phyloP scores from a whole-genome alignment of 1,284 basidiomycete genomes.

The Exobasidium cylindrosporum region DNA sequence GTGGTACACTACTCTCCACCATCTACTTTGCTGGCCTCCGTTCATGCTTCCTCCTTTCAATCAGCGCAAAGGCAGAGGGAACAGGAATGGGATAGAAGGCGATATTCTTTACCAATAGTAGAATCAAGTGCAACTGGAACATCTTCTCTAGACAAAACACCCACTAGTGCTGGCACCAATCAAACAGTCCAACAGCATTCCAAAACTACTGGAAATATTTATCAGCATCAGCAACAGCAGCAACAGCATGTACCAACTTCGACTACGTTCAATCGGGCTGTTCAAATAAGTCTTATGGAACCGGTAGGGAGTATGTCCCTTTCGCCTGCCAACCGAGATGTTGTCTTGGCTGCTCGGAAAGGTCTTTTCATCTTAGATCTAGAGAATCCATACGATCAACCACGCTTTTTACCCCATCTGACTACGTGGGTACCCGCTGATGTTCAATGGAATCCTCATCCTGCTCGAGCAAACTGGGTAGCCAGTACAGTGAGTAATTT shows the following conservation, averaged over 20 bases:
- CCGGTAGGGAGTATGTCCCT: constrained; percentile 54
- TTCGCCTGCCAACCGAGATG: constrained; percentile 46
- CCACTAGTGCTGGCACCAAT: not conserved
- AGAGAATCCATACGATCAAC: constrained; percentile 78
- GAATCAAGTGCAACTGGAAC: not conserved
- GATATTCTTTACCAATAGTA: not conserved
- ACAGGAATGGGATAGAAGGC: not conserved
- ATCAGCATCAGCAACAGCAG: not conserved
- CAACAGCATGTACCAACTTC: constrained; percentile 5
- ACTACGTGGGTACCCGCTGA: constrained; percentile 94
- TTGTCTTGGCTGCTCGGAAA: constrained; percentile 62
- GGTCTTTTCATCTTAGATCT: constrained; percentile 96
- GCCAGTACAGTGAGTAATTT: constrained; percentile 67
- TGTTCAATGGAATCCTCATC: constrained; percentile 93
- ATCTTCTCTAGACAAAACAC: not conserved
- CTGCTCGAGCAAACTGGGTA: constrained; percentile 77
- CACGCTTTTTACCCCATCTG: constrained; percentile 88
- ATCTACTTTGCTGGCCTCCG: not conserved
- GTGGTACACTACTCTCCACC: constrained; percentile 8
- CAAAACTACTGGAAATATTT: not conserved
- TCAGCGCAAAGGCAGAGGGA: not conserved
- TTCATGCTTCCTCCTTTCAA: not conserved
- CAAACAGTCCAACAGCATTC: not conserved
- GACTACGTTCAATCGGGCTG: constrained; percentile 15
- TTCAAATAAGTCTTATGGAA: constrained; percentile 24